These are phyloP conservation scores for Terfezia boudieri DNA, from an alignment of 495 filamentous ascomycete genomes.

Conservation along the genomic window DNA sequence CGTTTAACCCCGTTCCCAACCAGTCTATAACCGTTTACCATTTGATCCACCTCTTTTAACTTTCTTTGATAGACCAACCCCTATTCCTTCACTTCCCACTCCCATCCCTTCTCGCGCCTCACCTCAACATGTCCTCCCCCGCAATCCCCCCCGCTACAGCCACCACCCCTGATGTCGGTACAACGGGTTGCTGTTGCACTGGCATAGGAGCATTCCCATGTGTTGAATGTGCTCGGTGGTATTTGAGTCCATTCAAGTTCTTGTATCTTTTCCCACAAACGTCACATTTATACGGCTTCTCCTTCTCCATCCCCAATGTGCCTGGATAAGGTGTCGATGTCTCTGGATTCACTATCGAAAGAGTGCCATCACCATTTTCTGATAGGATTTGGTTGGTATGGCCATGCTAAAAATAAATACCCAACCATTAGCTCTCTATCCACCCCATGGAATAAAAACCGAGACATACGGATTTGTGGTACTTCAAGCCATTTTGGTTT, in stretches of 20 bases:
- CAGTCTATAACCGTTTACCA: no score
- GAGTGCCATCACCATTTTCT: conserved; percentile 87
- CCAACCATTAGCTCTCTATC: no score
- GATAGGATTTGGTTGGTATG: conserved; percentile 91
- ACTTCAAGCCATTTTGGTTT: conserved; percentile 97
- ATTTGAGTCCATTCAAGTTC: conserved; percentile 92
- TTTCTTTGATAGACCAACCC: no score
- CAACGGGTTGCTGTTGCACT: neutral
- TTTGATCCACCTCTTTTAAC: no score
- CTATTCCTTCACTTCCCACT: no score
- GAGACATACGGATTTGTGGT: conserved; percentile 41
- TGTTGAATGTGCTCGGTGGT: conserved; percentile 23
- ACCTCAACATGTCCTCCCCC: conserved; percentile 6
- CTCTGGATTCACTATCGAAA: conserved; percentile 93
- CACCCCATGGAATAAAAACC: neutral
- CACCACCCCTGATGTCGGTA: conserved; percentile 12
- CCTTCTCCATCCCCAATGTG: conserved; percentile 96
- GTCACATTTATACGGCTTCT: conserved; percentile 95
- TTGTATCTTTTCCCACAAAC: conserved; percentile 97
- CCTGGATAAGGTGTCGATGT: conserved; percentile 86
- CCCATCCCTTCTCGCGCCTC: no score
- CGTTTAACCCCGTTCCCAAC: no score
- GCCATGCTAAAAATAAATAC: conserved; percentile 38
- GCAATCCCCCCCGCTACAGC: conserved; percentile 16
- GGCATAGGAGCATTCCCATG: conserved; percentile 2